phyloP scores from a whole-genome alignment of 108 stramenopile species.

The Fragilariopsis cylindrus region DNA sequence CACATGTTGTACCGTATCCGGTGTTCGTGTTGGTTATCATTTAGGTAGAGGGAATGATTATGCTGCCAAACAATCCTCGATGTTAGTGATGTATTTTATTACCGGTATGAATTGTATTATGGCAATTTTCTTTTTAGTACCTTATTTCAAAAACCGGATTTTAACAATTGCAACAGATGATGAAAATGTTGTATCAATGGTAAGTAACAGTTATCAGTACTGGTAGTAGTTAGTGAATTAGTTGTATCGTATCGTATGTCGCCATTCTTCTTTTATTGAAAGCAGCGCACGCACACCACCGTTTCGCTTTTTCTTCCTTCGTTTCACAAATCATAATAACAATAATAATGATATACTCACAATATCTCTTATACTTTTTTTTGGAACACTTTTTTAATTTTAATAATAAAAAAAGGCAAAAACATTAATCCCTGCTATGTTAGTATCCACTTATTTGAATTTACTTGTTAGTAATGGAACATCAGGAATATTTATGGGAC shows the following conservation, averaged over 20 bases:
- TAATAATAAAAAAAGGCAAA: background rate
- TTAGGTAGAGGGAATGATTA: slow-evolving; percentile 42
- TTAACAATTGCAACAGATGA: slow-evolving; percentile 37
- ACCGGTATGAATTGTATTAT: slow-evolving; percentile 41
- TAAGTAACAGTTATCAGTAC: background rate
- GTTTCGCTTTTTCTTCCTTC: too few relatives aligned
- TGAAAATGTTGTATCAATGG: slow-evolving; percentile 15
- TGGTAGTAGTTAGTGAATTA: too few relatives aligned
- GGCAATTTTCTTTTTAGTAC: slow-evolving; percentile 36
- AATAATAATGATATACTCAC: background rate
- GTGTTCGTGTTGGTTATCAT: slow-evolving; percentile 50
- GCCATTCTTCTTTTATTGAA: too few relatives aligned
- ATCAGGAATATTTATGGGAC: slow-evolving; percentile 47
- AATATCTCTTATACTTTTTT: background rate
- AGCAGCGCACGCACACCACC: too few relatives aligned
- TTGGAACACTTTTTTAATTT: slow-evolving; percentile 22
- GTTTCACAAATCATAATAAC: too few relatives aligned
- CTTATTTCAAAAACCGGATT: background rate
- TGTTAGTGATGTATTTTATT: slow-evolving; percentile 47
- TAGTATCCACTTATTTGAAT: slow-evolving; percentile 50
- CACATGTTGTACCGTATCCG: slow-evolving; percentile 38
- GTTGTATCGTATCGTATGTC: too few relatives aligned
- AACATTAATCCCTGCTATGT: slow-evolving; percentile 46
- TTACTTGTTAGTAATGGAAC: slow-evolving; percentile 48
- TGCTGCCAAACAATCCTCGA: slow-evolving; percentile 36